Evolutionary conservation across 208 protist species (phyloP).

Genomic region (Acanthamoeba sp.): DNA sequence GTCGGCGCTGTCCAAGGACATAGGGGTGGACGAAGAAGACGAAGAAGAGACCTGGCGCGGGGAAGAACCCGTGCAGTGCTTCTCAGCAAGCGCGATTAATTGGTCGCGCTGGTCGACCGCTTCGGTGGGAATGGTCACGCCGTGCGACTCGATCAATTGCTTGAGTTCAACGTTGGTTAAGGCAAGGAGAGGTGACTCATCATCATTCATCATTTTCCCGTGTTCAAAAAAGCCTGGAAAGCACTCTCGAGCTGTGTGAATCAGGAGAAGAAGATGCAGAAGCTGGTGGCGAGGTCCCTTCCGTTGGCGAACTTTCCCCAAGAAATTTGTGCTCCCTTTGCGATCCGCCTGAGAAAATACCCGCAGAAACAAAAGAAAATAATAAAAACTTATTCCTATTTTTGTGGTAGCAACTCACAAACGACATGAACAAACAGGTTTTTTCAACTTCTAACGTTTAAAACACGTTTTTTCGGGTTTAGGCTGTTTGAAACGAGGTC

Average conservation of each 20-base stretch:
- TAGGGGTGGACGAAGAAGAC: not conserved
- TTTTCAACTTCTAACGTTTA: too few species aligned
- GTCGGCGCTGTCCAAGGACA: not conserved
- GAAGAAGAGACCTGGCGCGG: not conserved
- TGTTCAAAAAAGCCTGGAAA: too few species aligned
- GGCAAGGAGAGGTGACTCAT: not conserved
- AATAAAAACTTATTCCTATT: too few species aligned
- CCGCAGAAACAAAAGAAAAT: too few species aligned
- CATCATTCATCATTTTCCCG: constrained; percentile 5
- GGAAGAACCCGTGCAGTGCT: not conserved
- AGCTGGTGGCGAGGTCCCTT: not conserved
- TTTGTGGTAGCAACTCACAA: too few species aligned
- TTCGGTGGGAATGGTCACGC: not conserved
- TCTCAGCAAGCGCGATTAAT: not conserved
- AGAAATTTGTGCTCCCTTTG: too few species aligned
- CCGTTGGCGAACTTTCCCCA: not conserved
- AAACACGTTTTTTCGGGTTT: too few species aligned
- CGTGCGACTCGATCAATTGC: not conserved
- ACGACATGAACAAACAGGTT: too few species aligned
- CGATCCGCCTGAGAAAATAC: too few species aligned
- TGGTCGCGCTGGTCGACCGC: not conserved
- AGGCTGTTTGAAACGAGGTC: too few species aligned
- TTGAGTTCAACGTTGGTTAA: not conserved
- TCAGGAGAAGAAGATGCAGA: too few species aligned
- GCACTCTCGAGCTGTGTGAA: too few species aligned